Percentiles rank a stretch among this genome's conserved stretches.
phyloP scores from a whole-genome alignment of 2,329 filamentous ascomycete species.

The Calonectria hongkongensis region DNA sequence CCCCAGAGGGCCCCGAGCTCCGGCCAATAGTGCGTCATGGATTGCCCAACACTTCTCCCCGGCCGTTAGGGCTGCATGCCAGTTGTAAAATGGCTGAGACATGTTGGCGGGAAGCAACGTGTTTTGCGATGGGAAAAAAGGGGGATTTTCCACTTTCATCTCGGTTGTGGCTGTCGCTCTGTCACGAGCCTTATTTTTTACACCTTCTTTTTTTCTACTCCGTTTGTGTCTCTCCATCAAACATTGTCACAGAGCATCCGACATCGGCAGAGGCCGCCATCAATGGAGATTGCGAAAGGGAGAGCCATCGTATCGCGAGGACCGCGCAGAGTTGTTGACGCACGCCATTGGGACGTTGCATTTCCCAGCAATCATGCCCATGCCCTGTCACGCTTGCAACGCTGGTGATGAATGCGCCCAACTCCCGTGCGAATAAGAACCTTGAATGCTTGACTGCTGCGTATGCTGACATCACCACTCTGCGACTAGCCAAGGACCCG shows the following conservation, averaged over 20 bases:
- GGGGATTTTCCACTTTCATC: not conserved
- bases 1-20: not conserved
- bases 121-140: slow-evolving; percentile 9
- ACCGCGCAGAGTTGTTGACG: not conserved
- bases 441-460: not conserved
- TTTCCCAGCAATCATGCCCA: not conserved
- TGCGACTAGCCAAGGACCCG: not conserved
- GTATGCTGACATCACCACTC: slow-evolving; percentile 18
- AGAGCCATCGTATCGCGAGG: not conserved
- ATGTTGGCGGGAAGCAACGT: slow-evolving; percentile 26
- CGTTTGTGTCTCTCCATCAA: not conserved
- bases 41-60: slow-evolving; percentile 21
- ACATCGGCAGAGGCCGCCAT: not conserved
- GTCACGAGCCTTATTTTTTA: slow-evolving; percentile 3
- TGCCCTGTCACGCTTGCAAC: slow-evolving; percentile 5
- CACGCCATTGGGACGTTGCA: not conserved
- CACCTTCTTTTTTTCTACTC: not conserved
- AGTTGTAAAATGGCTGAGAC: slow-evolving; percentile 21
- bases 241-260: not conserved
- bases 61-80: slow-evolving; percentile 17
- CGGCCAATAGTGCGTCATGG: slow-evolving; percentile 27
- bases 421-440: not conserved
- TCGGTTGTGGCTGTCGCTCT: slow-evolving; percentile 10
- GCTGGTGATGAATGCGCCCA: not conserved
- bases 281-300: too few relatives aligned